A percentile compares a stretch with the other conserved stretches of the same genome.
Evolutionary conservation across 2,329 filamentous ascomycete genomes (phyloP).

Genomic region (Rhexocercosporidium sp.): DNA sequence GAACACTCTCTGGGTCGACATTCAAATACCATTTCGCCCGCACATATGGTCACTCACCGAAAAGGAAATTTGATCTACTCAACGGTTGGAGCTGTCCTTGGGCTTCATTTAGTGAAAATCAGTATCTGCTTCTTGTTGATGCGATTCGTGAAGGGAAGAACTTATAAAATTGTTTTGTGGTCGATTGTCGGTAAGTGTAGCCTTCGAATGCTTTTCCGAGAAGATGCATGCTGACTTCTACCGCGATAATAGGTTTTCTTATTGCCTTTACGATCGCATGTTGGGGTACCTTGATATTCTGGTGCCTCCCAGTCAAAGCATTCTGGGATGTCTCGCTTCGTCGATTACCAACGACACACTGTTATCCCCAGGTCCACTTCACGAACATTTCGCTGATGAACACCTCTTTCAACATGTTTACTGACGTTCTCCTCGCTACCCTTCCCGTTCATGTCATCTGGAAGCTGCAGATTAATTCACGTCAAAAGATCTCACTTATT

Average conservation of each 20-base stretch:
- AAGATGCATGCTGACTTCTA: background rate
- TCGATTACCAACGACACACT: conserved; percentile 25
- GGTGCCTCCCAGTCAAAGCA: conserved; percentile 10
- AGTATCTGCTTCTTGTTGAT: conserved; percentile 13
- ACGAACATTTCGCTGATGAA: conserved; percentile 15
- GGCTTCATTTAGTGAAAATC: conserved; percentile 2
- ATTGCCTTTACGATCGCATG: conserved; percentile 19
- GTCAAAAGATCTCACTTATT: conserved; percentile 46
- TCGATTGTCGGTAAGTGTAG: conserved; percentile 5
- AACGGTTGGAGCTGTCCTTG: conserved; percentile 3
- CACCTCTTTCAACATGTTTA: conserved; percentile 38
- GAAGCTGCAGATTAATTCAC: conserved; percentile 46
- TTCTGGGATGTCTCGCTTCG: conserved; percentile 28
- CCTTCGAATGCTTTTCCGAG: too few relatives aligned
- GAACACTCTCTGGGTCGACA: conserved; percentile 6
- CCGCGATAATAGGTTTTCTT: conserved; percentile 20
- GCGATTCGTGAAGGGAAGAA: conserved; percentile 1
- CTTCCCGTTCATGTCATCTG: conserved; percentile 49
- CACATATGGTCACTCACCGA: conserved; percentile 1
- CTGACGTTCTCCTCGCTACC: conserved; percentile 48
- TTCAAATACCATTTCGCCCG: conserved; percentile 1
- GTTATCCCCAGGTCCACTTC: conserved; percentile 3
- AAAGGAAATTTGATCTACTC: conserved; percentile 14
- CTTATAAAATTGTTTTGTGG: background rate
- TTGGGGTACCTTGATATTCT: conserved; percentile 21